Base-by-base conservation (phyloP, 1,139 yeast species). In the Scheffersomyces insectosa region DNA sequence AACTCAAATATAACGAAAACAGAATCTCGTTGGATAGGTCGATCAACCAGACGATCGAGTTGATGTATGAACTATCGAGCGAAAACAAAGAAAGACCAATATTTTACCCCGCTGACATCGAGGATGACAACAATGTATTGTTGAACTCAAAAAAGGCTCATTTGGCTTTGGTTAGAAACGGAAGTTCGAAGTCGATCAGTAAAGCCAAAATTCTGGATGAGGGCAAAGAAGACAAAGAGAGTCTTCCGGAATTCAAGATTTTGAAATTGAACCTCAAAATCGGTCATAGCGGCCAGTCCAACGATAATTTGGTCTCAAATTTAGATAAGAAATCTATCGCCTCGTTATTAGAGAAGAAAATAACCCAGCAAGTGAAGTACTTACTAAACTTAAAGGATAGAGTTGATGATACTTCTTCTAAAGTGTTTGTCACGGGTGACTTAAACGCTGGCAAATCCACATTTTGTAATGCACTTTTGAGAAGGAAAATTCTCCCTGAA, bases 361-460 rank as follows among this genome's bases (percentile, higher is more conserved):
- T 88, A 36, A 56, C 70, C 9, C 84, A 80, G 40, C 80, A 86
- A 20, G 67, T 80, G 15, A 81, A 80, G 51, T 97, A 91, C 58
- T 68, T 93, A 43, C 60, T 69, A n/a, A 82, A 90, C 27, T 70
- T 95, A 49, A 82, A 82, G 48, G 95, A 85, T 40, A 77, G 99
- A 54, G 85, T 95, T 27, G 95, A 88, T 54, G 97, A 95, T 56
- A 89, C 95, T 0, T 79, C 95, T 0, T 91, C 98, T 2, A 93
- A 91, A 57, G 98, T 95, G 1, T 82, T 95, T 54, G 91, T 95
- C 32, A 95, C 99, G 2, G 99, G 99, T 38, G 99, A 95, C 63
- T 77, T 95, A 54, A 95, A 95, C 63, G 88, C 99, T 0, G 99
- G 99, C 4, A 95, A 95, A 60, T 89, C 97, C 1, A 88, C 97